phyloP scores from a whole-genome alignment of 805 yeast genomes.

The Myxozyma melibiosi region DNA sequence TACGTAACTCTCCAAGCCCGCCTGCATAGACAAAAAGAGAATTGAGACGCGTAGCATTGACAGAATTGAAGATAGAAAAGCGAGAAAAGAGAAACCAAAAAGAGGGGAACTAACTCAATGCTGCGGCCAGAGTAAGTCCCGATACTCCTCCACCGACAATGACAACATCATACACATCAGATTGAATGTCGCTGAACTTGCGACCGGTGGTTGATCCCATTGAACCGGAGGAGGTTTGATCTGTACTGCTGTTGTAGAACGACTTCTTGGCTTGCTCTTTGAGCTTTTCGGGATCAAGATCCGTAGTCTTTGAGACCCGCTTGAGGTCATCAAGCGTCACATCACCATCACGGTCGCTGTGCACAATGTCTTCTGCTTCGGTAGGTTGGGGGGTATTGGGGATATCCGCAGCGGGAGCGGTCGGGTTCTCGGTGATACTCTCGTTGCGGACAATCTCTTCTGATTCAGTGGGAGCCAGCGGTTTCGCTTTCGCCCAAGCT shows the following conservation, averaged over 20 bases:
- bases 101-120: slow-evolving; percentile 46
- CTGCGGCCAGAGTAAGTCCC: slow-evolving; percentile 83
- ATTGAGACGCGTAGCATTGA: not conserved
- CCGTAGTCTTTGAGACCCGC: slow-evolving; percentile 2
- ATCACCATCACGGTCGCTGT: slow-evolving; percentile 4
- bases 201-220: not conserved
- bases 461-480: slow-evolving; percentile 6
- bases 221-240: slow-evolving; percentile 5
- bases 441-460: slow-evolving; percentile 1
- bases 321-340: slow-evolving; percentile 5
- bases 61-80: not conserved
- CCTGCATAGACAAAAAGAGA: not conserved
- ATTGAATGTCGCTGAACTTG: not conserved
- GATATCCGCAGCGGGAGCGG: slow-evolving; percentile 1
- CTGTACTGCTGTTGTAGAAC: too few relatives aligned
- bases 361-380: slow-evolving; percentile 6
- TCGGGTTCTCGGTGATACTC: not conserved
- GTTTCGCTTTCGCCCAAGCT: not conserved
- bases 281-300: slow-evolving; percentile 5
- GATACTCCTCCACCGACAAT: slow-evolving; percentile 98
- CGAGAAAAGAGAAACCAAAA: not conserved
- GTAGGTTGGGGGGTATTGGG: slow-evolving; percentile 6
- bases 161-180: slow-evolving; percentile 59
- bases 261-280: slow-evolving; percentile 1
- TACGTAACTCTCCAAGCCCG: not conserved